Evolutionary conservation across 768 basidiomycete genomes (phyloP).

Genomic region (Gloeophyllum trabeum): DNA sequence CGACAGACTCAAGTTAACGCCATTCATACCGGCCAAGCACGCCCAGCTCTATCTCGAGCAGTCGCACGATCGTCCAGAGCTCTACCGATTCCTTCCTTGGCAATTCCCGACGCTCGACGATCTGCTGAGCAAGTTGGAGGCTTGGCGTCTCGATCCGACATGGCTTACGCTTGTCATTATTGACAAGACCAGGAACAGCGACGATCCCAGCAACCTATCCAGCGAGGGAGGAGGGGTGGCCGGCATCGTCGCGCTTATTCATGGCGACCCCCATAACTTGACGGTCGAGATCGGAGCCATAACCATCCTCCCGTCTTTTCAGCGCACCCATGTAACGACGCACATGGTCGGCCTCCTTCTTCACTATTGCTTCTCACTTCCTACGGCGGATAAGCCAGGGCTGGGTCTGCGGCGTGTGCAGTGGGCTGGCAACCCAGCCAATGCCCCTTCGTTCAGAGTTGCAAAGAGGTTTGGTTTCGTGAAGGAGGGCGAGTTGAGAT

Average conservation of each 20-base stretch:
- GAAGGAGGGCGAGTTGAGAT: slow-evolving; percentile 16
- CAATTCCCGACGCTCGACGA: neutral
- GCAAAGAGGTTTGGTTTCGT: slow-evolving; percentile 21
- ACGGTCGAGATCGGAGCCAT: slow-evolving; percentile 44
- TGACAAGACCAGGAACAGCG: slow-evolving; percentile 16
- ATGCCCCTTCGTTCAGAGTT: slow-evolving; percentile 15
- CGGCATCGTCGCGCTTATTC: slow-evolving; percentile 39
- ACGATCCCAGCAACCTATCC: slow-evolving; percentile 1
- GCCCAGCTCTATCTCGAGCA: neutral
- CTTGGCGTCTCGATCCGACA: slow-evolving; percentile 6
- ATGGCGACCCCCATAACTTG: slow-evolving; percentile 28
- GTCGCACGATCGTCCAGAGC: neutral
- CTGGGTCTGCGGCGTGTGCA: slow-evolving; percentile 21
- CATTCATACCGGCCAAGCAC: neutral
- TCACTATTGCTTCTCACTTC: slow-evolving; percentile 27
- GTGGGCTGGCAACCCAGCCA: slow-evolving; percentile 20
- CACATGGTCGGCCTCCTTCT: slow-evolving; percentile 37
- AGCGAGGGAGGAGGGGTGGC: slow-evolving; percentile 22
- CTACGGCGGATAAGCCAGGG: slow-evolving; percentile 5
- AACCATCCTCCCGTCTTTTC: slow-evolving; percentile 44
- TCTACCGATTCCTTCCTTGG: neutral
- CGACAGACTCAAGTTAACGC: neutral
- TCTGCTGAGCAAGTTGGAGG: neutral
- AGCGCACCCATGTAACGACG: slow-evolving; percentile 52
- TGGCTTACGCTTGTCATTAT: slow-evolving; percentile 21